Base-by-base conservation (phyloP, 2,329 filamentous ascomycete genomes). In the Clonostachys solani region DNA sequence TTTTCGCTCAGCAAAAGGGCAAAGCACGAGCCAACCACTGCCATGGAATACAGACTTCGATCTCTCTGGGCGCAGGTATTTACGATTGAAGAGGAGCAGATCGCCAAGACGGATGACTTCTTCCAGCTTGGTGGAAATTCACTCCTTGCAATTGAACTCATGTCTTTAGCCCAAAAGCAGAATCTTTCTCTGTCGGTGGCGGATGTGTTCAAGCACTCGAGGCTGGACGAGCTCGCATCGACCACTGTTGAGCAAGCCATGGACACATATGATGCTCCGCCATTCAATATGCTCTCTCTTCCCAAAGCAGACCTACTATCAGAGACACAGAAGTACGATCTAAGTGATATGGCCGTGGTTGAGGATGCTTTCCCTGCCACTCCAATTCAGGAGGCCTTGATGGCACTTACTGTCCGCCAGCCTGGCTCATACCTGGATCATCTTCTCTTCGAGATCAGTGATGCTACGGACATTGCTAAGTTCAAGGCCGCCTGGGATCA, bases 51-150 rank as follows among this genome's bases (percentile, higher is more conserved):
- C 33, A n/a, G 16, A n/a, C 15, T 51, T 6, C 47, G 49, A n/a
- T 43, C 49, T 6, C 43, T 49, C 19, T 51, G 45, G 23, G 13
- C 47, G 7, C 17, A 42, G 4, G 38, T 50, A 5, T 44, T 50
- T 23, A 40, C 19, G 13, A 12, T 33, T 37, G 41, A 54, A 9
- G 15, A 38, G 5, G 36, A 18, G 36, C 41, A 50, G 9, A 36
- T 50, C n/a, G 48, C 46, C 3, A 23, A 62, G 5, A 64, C 69
- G 4, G 67, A 74, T 50, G 72, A 68, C 56, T 77, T 77, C 56
- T 74, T 77, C 61, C 62, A 62, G 1, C 62, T 74, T 0, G 73
- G 74, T 10, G 74, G 74, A 19, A 70, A 75, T 53, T 75, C 73
- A 1, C 63, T 77, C 1, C 52, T 63, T 2, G 73, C 73, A 2